These are phyloP conservation scores for Pseudocercospora fuligena DNA, from an alignment of 2,329 filamentous ascomycete genomes.

Conservation along the genomic window DNA sequence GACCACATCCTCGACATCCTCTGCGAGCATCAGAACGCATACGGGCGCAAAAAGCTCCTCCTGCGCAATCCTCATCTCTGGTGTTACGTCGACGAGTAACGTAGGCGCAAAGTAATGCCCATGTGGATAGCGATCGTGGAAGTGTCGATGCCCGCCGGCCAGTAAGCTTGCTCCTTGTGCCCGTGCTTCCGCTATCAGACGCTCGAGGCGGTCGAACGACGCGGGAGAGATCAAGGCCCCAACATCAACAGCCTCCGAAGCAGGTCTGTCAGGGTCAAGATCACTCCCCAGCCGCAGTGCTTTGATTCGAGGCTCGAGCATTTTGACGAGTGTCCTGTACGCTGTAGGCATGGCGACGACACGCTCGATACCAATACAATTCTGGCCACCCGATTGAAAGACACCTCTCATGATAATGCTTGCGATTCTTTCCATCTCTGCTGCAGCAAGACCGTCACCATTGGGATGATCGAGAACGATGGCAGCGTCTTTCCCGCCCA, in stretches of 20 bases:
- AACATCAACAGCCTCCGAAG: conserved; percentile 66
- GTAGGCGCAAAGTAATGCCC: conserved; percentile 95
- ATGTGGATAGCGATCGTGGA: conserved; percentile 72
- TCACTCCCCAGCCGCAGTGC: conserved; percentile 76
- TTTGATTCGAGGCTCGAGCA: conserved; percentile 74
- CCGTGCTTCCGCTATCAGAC: conserved; percentile 77
- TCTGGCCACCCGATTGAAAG: conserved; percentile 94
- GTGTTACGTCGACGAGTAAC: conserved; percentile 84
- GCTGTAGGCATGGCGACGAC: conserved; percentile 79
- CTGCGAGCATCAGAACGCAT: conserved; percentile 80
- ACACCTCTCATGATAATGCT: conserved; percentile 88
- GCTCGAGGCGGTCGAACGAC: conserved; percentile 76
- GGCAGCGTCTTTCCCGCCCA: conserved; percentile 93
- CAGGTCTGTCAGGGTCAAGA: conserved; percentile 55
- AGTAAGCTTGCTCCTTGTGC: conserved; percentile 78
- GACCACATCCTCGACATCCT: conserved; percentile 69
- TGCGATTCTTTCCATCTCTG: conserved; percentile 69
- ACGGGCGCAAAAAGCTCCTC: conserved; percentile 93
- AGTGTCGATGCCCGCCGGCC: conserved; percentile 73
- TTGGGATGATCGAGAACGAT: conserved; percentile 81
- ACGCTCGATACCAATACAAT: conserved; percentile 96
- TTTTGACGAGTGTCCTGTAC: conserved; percentile 73
- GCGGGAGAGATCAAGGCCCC: conserved; percentile 86
- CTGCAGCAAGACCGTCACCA: conserved; percentile 50
- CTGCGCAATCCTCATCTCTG: conserved; percentile 83